Percentiles rank a stretch among this genome's conserved stretches.
These are phyloP conservation scores for Phialemoniopsis sp. DNA, from an alignment of 2,329 filamentous ascomycete genomes.

Conservation along the genomic window DNA sequence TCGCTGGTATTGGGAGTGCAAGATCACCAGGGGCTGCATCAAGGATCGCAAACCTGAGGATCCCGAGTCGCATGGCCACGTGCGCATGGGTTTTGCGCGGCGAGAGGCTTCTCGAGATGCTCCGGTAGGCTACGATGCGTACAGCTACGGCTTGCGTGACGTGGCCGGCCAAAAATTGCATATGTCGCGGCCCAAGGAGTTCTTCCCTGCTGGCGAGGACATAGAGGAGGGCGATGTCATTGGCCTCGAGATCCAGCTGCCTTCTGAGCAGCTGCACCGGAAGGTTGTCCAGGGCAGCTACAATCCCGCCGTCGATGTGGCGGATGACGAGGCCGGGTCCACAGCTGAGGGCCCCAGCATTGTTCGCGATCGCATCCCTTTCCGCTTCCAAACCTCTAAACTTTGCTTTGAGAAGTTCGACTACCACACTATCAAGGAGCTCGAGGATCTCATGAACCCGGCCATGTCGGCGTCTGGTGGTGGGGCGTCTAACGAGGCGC, in stretches of 20 bases:
- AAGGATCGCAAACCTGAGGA: constrained; percentile 43
- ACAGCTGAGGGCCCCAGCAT: constrained; percentile 65
- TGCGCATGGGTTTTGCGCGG: constrained; percentile 83
- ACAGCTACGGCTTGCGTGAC: constrained; percentile 91
- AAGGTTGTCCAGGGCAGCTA: constrained; percentile 86
- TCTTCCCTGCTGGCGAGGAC: constrained; percentile 74
- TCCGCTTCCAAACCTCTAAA: constrained; percentile 83
- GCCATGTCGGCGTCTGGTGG: constrained; percentile 35
- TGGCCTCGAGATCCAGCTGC: constrained; percentile 86
- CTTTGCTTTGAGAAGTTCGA: constrained; percentile 90
- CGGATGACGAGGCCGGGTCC: constrained; percentile 48
- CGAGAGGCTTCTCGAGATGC: constrained; percentile 78
- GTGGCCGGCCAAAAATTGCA: constrained; percentile 87
- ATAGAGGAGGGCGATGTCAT: constrained; percentile 90
- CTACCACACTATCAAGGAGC: constrained; percentile 80
- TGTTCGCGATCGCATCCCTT: constrained; percentile 90
- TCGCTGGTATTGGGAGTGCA: constrained; percentile 91
- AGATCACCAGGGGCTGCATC: constrained; percentile 66
- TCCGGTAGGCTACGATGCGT: constrained; percentile 82
- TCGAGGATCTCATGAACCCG: constrained; percentile 79
- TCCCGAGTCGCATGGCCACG: constrained; percentile 51
- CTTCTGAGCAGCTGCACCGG: constrained; percentile 77
- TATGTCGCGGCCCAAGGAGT: constrained; percentile 88
- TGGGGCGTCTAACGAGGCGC: constrained; percentile 39
- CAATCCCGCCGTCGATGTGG: constrained; percentile 75